Evolutionary conservation across 495 filamentous ascomycete species (phyloP).

Genomic region (Parathielavia appendiculata): DNA sequence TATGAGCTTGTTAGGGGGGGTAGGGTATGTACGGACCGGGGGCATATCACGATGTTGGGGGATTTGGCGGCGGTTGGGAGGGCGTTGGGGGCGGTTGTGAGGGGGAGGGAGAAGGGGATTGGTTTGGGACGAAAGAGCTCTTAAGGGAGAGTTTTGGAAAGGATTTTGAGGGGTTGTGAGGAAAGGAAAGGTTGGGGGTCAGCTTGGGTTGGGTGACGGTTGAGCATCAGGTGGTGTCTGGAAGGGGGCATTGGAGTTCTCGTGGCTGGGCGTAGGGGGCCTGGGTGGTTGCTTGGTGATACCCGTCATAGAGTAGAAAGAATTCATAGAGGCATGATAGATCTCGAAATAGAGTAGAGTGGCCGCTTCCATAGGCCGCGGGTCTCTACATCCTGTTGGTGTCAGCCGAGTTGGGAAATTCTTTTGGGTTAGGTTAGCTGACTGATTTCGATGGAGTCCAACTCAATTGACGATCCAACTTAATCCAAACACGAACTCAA

Average conservation of each 20-base stretch:
- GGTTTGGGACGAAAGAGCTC: conserved; percentile 40
- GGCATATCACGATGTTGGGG: conserved; percentile 80
- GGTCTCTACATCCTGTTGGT: too few relatives aligned
- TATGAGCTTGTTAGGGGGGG: conserved; percentile 69
- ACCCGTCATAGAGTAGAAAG: too few relatives aligned
- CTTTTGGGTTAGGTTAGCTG: too few relatives aligned
- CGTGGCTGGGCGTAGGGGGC: background rate
- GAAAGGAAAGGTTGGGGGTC: background rate
- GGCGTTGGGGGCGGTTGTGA: conserved; percentile 61
- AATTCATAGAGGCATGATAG: background rate
- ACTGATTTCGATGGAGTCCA: too few relatives aligned
- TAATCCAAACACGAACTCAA: too few relatives aligned
- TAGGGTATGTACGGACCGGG: conserved; percentile 70
- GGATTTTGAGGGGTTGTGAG: background rate
- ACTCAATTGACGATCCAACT: too few relatives aligned
- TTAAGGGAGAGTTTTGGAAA: background rate
- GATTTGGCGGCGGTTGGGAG: conserved; percentile 78
- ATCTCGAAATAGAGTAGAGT: background rate
- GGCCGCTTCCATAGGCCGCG: too few relatives aligned
- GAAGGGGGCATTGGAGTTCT: background rate
- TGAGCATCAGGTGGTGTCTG: background rate
- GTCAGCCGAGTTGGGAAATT: too few relatives aligned
- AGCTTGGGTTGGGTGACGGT: background rate
- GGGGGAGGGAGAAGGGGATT: conserved; percentile 64
- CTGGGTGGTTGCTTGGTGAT: background rate